These are phyloP conservation scores for Cutaneotrichosporon curvatum DNA, from an alignment of 1,284 basidiomycete genomes.

Conservation along the genomic window DNA sequence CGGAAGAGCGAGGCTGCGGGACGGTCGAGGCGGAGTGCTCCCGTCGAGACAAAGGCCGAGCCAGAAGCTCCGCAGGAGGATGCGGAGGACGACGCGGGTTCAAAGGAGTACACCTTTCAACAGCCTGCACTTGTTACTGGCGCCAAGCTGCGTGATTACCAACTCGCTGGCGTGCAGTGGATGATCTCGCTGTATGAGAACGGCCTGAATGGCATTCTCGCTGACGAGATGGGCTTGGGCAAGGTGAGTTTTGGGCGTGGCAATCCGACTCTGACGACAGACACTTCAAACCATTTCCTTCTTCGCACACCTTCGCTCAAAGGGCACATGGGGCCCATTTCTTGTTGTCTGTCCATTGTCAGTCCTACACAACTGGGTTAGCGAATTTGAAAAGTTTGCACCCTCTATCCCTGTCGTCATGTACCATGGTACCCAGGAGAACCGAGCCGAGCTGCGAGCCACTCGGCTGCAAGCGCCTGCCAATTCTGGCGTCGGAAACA, in stretches of 20 bases:
- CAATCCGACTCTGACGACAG: constrained; percentile 47
- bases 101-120: constrained; percentile 44
- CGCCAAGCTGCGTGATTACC: constrained; percentile 77
- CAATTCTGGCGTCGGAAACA: constrained; percentile 20
- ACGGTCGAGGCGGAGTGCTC: too few species aligned
- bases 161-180: constrained; percentile 93
- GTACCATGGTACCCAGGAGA: constrained; percentile 77
- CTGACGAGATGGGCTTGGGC: constrained; percentile 78
- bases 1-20: constrained; percentile 1
- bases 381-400: constrained; percentile 78
- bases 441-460: constrained; percentile 66
- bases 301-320: constrained; percentile 75
- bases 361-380: constrained; percentile 84
- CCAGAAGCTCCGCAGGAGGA: constrained; percentile 18
- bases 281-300: constrained; percentile 92
- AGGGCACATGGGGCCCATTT: constrained; percentile 68
- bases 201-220: constrained; percentile 88
- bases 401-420: constrained; percentile 62
- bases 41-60: constrained; percentile 5
- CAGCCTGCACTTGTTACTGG: constrained; percentile 80
- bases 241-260: constrained; percentile 50
- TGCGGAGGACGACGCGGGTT: constrained; percentile 5
- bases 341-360: constrained; percentile 86
- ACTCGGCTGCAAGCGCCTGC: constrained; percentile 45
- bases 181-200: constrained; percentile 89